Evolutionary conservation across 495 filamentous ascomycete species (phyloP).

Genomic region (Annulohypoxylon bovei): DNA sequence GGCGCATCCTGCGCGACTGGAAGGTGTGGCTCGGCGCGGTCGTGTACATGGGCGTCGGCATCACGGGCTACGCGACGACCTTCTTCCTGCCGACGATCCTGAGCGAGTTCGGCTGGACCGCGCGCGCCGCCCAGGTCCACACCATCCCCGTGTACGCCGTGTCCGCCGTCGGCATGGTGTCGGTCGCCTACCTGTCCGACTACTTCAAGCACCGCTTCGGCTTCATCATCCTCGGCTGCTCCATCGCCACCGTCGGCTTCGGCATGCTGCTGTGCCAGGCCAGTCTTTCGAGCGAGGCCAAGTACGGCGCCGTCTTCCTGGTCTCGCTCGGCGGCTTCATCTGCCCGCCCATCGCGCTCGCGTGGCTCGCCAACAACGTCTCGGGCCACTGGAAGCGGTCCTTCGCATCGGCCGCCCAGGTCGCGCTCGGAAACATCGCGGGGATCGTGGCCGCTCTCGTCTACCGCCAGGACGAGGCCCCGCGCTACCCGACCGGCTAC

Average conservation of each 20-base stretch:
- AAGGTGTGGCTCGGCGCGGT: constrained; percentile 65
- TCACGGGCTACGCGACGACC: constrained; percentile 60
- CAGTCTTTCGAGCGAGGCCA: constrained; percentile 44
- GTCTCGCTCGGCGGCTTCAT: constrained; percentile 63
- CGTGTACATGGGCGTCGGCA: constrained; percentile 62
- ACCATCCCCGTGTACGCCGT: constrained; percentile 67
- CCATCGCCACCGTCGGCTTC: constrained; percentile 60
- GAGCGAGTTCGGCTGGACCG: constrained; percentile 64
- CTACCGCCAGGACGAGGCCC: constrained; percentile 57
- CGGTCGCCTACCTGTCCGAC: constrained; percentile 57
- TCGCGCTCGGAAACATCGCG: constrained; percentile 65
- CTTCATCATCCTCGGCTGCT: constrained; percentile 59
- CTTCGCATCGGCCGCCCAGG: constrained; percentile 63
- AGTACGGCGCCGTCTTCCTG: constrained; percentile 67
- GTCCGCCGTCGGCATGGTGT: constrained; percentile 57
- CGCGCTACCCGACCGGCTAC: constrained; percentile 61
- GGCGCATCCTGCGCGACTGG: constrained; percentile 61
- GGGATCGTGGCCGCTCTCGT: constrained; percentile 67
- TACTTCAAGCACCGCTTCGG: constrained; percentile 52
- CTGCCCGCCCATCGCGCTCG: constrained; percentile 60
- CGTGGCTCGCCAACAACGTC: constrained; percentile 64
- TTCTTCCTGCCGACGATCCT: constrained; percentile 69
- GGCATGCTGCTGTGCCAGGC: constrained; percentile 58
- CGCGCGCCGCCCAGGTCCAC: constrained; percentile 61
- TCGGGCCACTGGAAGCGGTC: constrained; percentile 71